These are phyloP conservation scores for Asterochloris erici DNA, from an alignment of 139 green algal genomes.

Conservation along the genomic window DNA sequence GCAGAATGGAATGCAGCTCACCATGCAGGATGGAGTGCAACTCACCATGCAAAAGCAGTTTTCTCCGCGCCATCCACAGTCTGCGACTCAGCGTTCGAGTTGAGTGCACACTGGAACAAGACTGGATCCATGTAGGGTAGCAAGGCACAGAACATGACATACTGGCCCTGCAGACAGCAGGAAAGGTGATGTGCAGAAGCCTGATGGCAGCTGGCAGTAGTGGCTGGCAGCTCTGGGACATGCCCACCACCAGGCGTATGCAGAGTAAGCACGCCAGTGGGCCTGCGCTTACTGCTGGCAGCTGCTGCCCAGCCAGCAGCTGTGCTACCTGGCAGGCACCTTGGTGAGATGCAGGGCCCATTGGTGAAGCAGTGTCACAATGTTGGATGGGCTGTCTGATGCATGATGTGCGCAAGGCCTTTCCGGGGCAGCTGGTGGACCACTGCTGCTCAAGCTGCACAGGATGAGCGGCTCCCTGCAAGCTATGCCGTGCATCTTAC, in stretches of 20 bases:
- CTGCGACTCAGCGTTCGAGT: slow-evolving; percentile 31
- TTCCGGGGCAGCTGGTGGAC: neutral
- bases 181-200: neutral
- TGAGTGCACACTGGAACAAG: slow-evolving; percentile 34
- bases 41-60: slow-evolving; percentile 41
- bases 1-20: slow-evolving; percentile 1
- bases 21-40: slow-evolving; percentile 31
- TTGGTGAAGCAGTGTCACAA: neutral
- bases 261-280: neutral
- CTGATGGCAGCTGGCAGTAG: neutral
- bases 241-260: neutral
- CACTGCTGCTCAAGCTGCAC: neutral
- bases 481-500: neutral
- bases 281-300: too few species aligned
- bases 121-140: slow-evolving; percentile 33
- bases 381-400: neutral
- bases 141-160: slow-evolving; percentile 34
- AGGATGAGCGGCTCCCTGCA: neutral
- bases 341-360: too few species aligned
- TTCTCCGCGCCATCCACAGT: slow-evolving; percentile 44
- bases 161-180: slow-evolving; percentile 17
- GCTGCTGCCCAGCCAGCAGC: too few species aligned
- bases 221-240: neutral
- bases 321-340: too few species aligned
- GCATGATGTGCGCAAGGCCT: neutral